Base-by-base conservation (phyloP, 768 basidiomycete species). In the Albatrellus ellisii region DNA sequence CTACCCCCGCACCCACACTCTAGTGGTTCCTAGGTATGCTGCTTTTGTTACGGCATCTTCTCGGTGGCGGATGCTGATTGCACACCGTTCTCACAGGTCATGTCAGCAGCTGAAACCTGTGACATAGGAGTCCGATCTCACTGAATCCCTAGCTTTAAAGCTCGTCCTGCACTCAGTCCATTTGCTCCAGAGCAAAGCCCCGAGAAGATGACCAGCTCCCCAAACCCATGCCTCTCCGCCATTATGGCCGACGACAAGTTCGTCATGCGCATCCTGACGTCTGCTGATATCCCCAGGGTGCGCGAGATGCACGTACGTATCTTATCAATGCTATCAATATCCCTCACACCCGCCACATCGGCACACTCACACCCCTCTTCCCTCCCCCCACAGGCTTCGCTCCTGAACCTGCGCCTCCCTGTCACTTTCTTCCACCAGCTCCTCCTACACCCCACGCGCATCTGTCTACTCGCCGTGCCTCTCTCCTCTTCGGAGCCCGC, bases 381-480 rank as follows among this genome's bases (percentile, higher is more conserved):
- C 5, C 36, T 43, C 44, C 20, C 48, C 6, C 41, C 45, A 27
- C 31, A 46, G 1, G 28, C 33, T 8, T 42, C 48, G 46, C 18
- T 32, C 26, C 26, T 43, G 46, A 20, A 17, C 46, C 4, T 28
- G 17, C 36, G 41, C 12, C 42, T 35, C 29, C 31, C 48, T 6
- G 9, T 29, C 28, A 43, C 46, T 14, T 47, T 43, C 46, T 49
- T 49, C 42, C 37, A 42, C 28, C 48, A 47, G 4, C 42, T 48
- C 25, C 46, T 49, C 31, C 40, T 42, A 12, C 42, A 43, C 38
- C 48, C 42, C 4, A 39, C 46, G 5, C 48, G 43, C 42, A 36
- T 44, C 39, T 43, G 42, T 20, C 46, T 49, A 27, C 11, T 49
- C 34, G 48, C 46, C 4, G 41, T 42, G 9, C 26, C 31, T 1